A percentile compares a stretch with the other conserved stretches of the same genome.
These are phyloP conservation scores for Symbiotaphrina buchneri DNA, from an alignment of 495 filamentous ascomycete species.

Conservation along the genomic window DNA sequence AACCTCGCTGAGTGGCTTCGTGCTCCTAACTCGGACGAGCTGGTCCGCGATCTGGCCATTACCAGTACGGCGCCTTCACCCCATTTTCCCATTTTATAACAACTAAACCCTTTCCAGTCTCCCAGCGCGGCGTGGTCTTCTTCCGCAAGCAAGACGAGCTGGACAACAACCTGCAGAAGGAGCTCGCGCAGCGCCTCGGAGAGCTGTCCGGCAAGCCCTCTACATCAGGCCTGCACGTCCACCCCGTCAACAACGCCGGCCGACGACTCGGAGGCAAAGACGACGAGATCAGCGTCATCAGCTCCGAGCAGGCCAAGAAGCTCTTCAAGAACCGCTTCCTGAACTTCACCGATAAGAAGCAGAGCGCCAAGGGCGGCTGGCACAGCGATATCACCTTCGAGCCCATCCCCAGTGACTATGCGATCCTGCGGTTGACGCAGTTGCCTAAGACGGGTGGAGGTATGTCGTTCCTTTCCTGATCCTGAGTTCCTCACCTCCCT, in stretches of 20 bases:
- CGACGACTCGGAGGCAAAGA: conserved; percentile 37
- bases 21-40: conserved; percentile 39
- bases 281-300: conserved; percentile 55
- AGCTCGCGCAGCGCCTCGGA: conserved; percentile 40
- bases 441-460: conserved; percentile 55
- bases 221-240: conserved; percentile 47
- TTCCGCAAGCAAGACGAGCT: conserved; percentile 53
- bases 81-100: no score
- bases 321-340: conserved; percentile 20
- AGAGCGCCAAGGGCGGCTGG: conserved; percentile 1
- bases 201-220: conserved; percentile 40
- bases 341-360: not conserved
- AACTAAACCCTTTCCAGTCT: conserved; percentile 35
- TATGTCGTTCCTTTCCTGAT: conserved; percentile 9
- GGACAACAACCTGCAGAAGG: conserved; percentile 41
- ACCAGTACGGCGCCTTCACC: conserved; percentile 17
- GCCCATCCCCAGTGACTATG: conserved; percentile 13
- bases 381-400: conserved; percentile 13
- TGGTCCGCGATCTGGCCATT: conserved; percentile 42
- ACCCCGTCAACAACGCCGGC: conserved; percentile 40
- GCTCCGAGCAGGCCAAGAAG: conserved; percentile 30
- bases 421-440: conserved; percentile 17
- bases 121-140: conserved; percentile 61
- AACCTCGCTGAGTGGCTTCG: conserved; percentile 35
- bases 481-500: conserved; percentile 20